Conservation (phyloP, 2,329 filamentous ascomycete genomes). For the Aspergillus sp. region DNA sequence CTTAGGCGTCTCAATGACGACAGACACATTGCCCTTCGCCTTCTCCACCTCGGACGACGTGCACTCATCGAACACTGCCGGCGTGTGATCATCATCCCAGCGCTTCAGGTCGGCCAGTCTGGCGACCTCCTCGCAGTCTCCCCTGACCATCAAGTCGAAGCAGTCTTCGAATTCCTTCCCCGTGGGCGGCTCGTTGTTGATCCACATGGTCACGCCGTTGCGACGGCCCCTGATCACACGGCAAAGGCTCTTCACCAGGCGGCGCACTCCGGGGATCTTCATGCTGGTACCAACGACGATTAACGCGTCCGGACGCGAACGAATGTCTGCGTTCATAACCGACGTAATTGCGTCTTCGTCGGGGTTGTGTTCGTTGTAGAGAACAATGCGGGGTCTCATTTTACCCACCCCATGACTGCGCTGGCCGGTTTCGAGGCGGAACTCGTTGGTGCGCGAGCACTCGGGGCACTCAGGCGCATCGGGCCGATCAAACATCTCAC, state of each 20-base stretch:
- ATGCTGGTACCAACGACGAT: conserved; percentile 92
- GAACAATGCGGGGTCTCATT: conserved; percentile 81
- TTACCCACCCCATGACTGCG: conserved; percentile 88
- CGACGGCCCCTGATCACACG: conserved; percentile 67
- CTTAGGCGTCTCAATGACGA: conserved; percentile 34
- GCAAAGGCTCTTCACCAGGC: conserved; percentile 86
- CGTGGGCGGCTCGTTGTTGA: conserved; percentile 79
- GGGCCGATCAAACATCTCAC: conserved; percentile 72
- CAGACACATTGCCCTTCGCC: conserved; percentile 27
- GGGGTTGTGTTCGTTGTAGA: conserved; percentile 96
- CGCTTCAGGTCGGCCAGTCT: conserved; percentile 54
- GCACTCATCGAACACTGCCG: conserved; percentile 37
- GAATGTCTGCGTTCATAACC: conserved; percentile 77
- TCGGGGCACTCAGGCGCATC: conserved; percentile 69
- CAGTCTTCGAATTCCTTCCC: conserved; percentile 81
- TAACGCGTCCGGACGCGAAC: conserved; percentile 77
- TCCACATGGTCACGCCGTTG: conserved; percentile 84
- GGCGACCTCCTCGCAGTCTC: conserved; percentile 82
- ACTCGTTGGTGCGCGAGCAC: conserved; percentile 66
- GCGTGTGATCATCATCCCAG: conserved; percentile 49
- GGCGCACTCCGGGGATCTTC: conserved; percentile 85
- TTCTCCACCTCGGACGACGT: conserved; percentile 38
- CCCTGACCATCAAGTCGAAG: conserved; percentile 85
- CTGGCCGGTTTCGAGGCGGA: conserved; percentile 72
- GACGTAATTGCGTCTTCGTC: conserved; percentile 94